phyloP scores from a whole-genome alignment of 495 filamentous ascomycete species.

The Pseudomonodictys pantanalensis region DNA sequence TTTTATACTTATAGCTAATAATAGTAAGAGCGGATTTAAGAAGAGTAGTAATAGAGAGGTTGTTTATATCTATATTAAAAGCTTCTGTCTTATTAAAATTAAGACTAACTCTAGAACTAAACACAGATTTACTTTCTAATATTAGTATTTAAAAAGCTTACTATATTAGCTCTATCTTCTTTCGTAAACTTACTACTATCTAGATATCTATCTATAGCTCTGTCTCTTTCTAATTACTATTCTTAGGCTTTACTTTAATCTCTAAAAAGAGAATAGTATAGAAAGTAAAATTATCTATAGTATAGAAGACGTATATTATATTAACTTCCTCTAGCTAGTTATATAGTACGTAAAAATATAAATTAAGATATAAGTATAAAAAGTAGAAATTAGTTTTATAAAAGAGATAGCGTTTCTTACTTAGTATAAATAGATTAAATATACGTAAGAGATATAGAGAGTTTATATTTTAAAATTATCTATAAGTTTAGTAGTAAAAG shows the following conservation, averaged over 20 bases:
- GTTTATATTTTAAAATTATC: slow-evolving; percentile 19
- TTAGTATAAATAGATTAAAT: not conserved
- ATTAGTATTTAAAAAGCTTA: too few species aligned
- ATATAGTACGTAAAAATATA: not conserved
- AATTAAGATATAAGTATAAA: not conserved
- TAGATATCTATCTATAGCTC: not conserved
- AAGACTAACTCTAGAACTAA: too few species aligned
- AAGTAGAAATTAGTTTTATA: not conserved
- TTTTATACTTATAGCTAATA: not conserved
- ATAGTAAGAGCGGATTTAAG: not conserved
- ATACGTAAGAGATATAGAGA: slow-evolving; percentile 11
- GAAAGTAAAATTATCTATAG: too few species aligned
- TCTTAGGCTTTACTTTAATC: too few species aligned
- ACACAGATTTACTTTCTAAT: too few species aligned
- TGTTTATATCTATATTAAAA: not conserved
- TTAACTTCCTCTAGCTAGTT: too few species aligned
- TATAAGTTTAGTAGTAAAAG: slow-evolving; percentile 7
- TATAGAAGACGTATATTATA: too few species aligned
- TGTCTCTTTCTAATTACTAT: too few species aligned
- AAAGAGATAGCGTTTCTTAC: slow-evolving; percentile 5
- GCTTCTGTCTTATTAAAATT: too few species aligned
- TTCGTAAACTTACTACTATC: not conserved
- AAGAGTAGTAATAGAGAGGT: not conserved
- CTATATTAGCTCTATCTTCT: too few species aligned
- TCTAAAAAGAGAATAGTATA: too few species aligned